Evolutionary conservation across 2,329 filamentous ascomycete genomes (phyloP).

Genomic region (Fusarium compactum): DNA sequence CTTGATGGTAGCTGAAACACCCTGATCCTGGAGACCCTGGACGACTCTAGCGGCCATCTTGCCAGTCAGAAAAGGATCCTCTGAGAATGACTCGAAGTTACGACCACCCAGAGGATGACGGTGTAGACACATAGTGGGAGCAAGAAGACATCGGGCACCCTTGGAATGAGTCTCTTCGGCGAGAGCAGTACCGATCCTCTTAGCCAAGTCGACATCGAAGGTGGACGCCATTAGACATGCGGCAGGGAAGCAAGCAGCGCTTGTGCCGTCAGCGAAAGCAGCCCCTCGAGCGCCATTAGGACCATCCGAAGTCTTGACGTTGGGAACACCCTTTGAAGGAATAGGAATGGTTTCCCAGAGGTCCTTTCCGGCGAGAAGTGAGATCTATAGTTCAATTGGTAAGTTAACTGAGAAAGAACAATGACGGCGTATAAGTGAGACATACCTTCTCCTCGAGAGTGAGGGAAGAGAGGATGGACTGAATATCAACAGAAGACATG

Average conservation of each 20-base stretch:
- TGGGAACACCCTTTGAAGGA: slow-evolving; percentile 42
- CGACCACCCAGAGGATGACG: slow-evolving; percentile 47
- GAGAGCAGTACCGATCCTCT: slow-evolving; percentile 68
- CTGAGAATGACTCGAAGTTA: slow-evolving; percentile 48
- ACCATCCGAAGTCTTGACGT: slow-evolving; percentile 45
- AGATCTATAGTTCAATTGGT: slow-evolving; percentile 27
- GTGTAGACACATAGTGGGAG: slow-evolving; percentile 48
- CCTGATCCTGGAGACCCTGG: slow-evolving; percentile 56
- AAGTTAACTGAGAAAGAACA: background rate
- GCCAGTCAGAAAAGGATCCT: slow-evolving; percentile 45
- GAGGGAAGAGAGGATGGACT: slow-evolving; percentile 47
- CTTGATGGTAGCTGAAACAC: slow-evolving; percentile 58
- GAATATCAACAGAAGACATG: slow-evolving; percentile 46
- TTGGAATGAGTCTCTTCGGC: slow-evolving; percentile 68
- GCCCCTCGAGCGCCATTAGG: slow-evolving; percentile 47
- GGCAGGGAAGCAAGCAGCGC: slow-evolving; percentile 47
- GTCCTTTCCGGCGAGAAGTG: slow-evolving; percentile 45
- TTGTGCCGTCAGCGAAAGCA: slow-evolving; percentile 42
- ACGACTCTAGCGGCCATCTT: slow-evolving; percentile 49
- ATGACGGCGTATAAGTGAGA: background rate
- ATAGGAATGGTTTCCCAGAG: slow-evolving; percentile 46
- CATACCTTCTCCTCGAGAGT: slow-evolving; percentile 50
- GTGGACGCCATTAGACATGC: slow-evolving; percentile 67
- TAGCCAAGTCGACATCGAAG: slow-evolving; percentile 69
- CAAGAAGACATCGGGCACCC: slow-evolving; percentile 75